phyloP scores from a whole-genome alignment of 495 filamentous ascomycete species.

The Astrothelium macrocarpum region DNA sequence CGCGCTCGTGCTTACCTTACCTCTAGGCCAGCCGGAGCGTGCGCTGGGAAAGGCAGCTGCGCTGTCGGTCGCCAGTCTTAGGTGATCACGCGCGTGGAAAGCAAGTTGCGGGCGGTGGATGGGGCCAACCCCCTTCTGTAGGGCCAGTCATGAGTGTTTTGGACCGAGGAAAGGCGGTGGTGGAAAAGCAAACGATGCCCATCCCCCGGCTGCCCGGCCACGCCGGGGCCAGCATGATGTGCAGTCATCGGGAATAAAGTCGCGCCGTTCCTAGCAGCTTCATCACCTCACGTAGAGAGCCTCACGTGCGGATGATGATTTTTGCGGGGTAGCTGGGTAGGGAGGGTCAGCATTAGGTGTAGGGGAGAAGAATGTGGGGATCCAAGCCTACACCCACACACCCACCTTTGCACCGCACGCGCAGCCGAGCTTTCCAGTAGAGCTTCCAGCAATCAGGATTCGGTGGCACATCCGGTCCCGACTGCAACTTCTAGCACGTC shows the following conservation, averaged over 20 bases:
- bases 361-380: neutral
- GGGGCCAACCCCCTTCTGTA: too few relatives aligned
- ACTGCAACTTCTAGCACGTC: neutral
- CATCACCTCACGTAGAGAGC: neutral
- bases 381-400: neutral
- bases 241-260: neutral
- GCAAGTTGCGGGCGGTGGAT: too few relatives aligned
- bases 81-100: constrained; percentile 3
- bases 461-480: neutral
- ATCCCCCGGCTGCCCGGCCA: neutral
- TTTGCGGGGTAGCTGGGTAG: neutral
- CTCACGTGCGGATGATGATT: neutral
- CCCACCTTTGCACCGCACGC: neutral
- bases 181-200: neutral
- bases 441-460: neutral
- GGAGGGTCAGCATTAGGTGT: neutral
- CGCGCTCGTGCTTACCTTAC: too few relatives aligned
- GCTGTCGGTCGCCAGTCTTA: neutral
- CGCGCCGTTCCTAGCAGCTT: too few relatives aligned
- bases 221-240: neutral
- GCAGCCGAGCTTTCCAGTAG: neutral
- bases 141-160: too few relatives aligned
- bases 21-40: neutral
- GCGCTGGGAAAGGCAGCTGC: constrained; percentile 3
- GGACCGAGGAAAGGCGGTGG: neutral